Base-by-base conservation (phyloP, 139 green algal genomes). In the Dunaliella sp. region DNA sequence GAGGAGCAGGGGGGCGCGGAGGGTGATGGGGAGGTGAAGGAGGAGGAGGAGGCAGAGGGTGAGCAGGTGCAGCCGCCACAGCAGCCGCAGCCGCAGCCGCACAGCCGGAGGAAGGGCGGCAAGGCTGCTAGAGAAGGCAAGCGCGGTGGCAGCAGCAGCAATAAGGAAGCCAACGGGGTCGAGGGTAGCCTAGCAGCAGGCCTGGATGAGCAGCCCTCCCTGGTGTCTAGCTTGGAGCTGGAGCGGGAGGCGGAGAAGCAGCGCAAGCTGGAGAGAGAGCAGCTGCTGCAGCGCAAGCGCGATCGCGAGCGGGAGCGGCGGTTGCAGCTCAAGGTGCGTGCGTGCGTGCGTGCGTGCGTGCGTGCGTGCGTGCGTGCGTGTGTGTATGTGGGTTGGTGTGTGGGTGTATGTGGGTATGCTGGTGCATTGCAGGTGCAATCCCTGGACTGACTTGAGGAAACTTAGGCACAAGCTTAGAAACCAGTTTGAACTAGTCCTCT, bases 201-300 rank as follows among this genome's bases (percentile, higher is more conserved):
- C 22, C 59, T n/a, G 59, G 59, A 22, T n/a, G 25, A 25, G 59
- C 59, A 76, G 59, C 22, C 22, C 22, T 76, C n/a, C n/a, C n/a
- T n/a, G n/a, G n/a, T n/a, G n/a, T n/a, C n/a, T n/a, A n/a, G n/a
- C n/a, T n/a, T n/a, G 58, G 22, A 75, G 58, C 58, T n/a, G 32
- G 77, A 38, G n/a, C n/a, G 76, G 32, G 80, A 87, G 77, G n/a
- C 38, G 57, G 65, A 85, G 48, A 58, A 73, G 36, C 79, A 85
- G 72, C 36, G 38, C 72, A 7, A 30, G 3, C 0, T 30, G 34
- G 34, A 78, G 12, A 32, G 77, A 1, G 75, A 87, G 31, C 1
- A n/a, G 30, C 83, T 82, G 59, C 83, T 82, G 76, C 48, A 86
- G 75, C 76, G 86, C 80, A 35, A 89, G 82, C 86, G 81, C 1